Percentiles rank a stretch among this genome's conserved stretches.
phyloP scores from a whole-genome alignment of 169 alveolate genomes.

The Eimeria necatrix region DNA sequence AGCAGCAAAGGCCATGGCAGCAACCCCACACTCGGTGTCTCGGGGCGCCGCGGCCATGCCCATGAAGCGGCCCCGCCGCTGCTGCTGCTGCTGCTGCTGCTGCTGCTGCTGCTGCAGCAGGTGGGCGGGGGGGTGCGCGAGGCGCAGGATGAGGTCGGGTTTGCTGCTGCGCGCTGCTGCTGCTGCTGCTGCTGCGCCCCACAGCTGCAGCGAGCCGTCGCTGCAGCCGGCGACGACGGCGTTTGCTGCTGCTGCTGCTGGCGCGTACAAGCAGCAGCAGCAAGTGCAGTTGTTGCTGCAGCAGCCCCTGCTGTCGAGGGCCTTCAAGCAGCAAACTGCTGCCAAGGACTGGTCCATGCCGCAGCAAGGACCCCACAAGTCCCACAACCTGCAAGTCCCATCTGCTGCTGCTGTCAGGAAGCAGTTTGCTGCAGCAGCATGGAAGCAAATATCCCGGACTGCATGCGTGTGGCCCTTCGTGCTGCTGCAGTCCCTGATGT shows the following conservation, averaged over 20 bases:
- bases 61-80: neutral
- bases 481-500: slow-evolving; percentile 71
- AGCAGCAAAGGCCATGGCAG: slow-evolving; percentile 11
- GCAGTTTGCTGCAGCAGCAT: slow-evolving; percentile 34
- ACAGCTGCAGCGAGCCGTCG: slow-evolving; percentile 82
- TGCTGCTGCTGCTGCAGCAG: neutral
- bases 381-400: slow-evolving; percentile 82
- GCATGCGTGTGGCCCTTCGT: slow-evolving; percentile 83
- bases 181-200: slow-evolving; percentile 28
- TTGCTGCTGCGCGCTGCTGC: neutral
- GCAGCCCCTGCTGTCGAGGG: slow-evolving; percentile 68
- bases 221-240: slow-evolving; percentile 78
- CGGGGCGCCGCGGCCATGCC: neutral
- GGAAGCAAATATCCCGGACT: slow-evolving; percentile 64
- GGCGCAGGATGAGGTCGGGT: slow-evolving; percentile 71
- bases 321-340: slow-evolving; percentile 65
- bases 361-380: slow-evolving; percentile 51
- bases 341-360: slow-evolving; percentile 80
- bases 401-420: slow-evolving; percentile 63
- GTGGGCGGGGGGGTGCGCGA: neutral
- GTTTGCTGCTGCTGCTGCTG: slow-evolving; percentile 63
- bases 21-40: neutral
- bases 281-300: slow-evolving; percentile 65
- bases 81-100: slow-evolving; percentile 34
- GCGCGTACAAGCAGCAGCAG: slow-evolving; percentile 72